These are phyloP conservation scores for Calonectria honghensis DNA, from an alignment of 2,329 filamentous ascomycete species.

Conservation along the genomic window DNA sequence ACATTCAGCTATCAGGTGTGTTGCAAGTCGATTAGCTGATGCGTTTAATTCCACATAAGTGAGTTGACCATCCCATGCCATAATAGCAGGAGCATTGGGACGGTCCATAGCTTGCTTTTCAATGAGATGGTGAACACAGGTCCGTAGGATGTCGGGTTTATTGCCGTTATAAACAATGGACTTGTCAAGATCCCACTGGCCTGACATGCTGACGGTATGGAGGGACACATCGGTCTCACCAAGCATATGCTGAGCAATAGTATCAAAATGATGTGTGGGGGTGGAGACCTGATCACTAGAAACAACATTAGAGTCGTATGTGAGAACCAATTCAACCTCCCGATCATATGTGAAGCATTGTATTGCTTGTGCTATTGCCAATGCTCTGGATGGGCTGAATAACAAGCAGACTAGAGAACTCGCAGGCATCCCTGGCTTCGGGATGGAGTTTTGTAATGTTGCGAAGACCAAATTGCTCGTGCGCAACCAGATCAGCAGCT, in stretches of 20 bases:
- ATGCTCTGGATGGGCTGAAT: constrained; percentile 27
- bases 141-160: not conserved
- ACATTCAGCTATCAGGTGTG: constrained; percentile 24
- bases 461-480: constrained; percentile 40
- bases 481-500: constrained; percentile 37
- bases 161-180: not conserved
- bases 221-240: not conserved
- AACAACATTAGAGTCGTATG: constrained; percentile 6
- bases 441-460: constrained; percentile 44
- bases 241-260: constrained; percentile 3
- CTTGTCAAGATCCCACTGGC: constrained; percentile 15
- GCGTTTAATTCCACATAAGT: constrained; percentile 47
- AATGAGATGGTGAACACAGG: constrained; percentile 49
- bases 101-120: constrained; percentile 19
- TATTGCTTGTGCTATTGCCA: not conserved
- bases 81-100: constrained; percentile 44
- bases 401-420: constrained; percentile 37
- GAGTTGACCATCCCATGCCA: constrained; percentile 53
- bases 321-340: constrained; percentile 5
- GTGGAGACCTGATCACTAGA: not conserved
- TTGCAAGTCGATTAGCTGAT: constrained; percentile 25
- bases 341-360: constrained; percentile 1
- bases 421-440: constrained; percentile 23
- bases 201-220: not conserved
- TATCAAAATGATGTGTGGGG: constrained; percentile 6